phyloP scores from a whole-genome alignment of 2,329 filamentous ascomycete genomes.

The Lasiodiplodia theobromae region DNA sequence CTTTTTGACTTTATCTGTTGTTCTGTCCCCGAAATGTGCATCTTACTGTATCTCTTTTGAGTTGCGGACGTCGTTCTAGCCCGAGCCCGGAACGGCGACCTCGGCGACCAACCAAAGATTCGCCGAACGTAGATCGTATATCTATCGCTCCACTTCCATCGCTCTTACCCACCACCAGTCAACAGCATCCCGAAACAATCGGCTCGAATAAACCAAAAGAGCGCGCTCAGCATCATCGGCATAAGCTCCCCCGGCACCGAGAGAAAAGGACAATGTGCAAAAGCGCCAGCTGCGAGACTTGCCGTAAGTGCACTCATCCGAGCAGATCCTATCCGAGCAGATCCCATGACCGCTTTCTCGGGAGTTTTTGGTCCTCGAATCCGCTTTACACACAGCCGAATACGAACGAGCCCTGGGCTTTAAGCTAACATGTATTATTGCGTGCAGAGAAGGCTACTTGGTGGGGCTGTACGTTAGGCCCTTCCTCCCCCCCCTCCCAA shows the following conservation, averaged over 20 bases:
- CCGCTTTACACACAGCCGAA: neutral
- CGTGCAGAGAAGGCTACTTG: conserved; percentile 65
- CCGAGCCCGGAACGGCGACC: conserved; percentile 20
- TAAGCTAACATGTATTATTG: neutral
- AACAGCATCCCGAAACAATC: conserved; percentile 9
- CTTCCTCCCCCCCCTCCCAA: neutral
- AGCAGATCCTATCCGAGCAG: neutral
- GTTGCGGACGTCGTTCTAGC: neutral
- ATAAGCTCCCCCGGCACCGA: conserved; percentile 30
- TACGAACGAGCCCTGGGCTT: neutral
- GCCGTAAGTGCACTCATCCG: conserved; percentile 59
- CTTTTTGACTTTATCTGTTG: neutral
- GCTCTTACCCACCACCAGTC: neutral
- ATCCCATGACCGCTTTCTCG: neutral
- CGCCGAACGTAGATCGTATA: conserved; percentile 19
- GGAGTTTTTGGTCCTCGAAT: conserved; percentile 7
- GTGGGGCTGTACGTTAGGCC: conserved; percentile 62
- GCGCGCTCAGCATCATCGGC: neutral
- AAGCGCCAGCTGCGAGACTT: conserved; percentile 67
- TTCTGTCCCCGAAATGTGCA: too few relatives aligned
- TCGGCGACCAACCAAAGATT: conserved; percentile 13
- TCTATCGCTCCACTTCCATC: conserved; percentile 20
- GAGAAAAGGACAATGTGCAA: conserved; percentile 65
- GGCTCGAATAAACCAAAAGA: conserved; percentile 22
- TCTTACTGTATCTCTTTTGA: neutral